Base-by-base conservation (phyloP, 2,329 filamentous ascomycete genomes). In the Aspergillus ochraceoroseus region DNA sequence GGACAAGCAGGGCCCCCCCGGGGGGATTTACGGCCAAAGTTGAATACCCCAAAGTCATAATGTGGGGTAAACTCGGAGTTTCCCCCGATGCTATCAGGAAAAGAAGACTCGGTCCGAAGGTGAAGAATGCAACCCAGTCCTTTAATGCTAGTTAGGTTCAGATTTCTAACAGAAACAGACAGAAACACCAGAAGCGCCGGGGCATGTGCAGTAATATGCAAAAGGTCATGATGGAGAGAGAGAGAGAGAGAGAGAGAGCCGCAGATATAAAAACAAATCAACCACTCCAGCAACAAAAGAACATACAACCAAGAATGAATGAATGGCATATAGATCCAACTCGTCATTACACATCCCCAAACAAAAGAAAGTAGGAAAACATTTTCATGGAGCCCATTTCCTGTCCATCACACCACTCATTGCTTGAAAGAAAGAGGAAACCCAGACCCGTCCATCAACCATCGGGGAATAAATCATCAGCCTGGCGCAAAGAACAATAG, bases 161-260 rank as follows among this genome's bases (percentile, higher is more conserved):
- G 18, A 35, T 35, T 25, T 38, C 31, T 17, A 32, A 23, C 7
- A 25, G 31, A 45, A 49, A 48, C 50, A 53, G 28, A 23, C 7
- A 25, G 31, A 45, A 49, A 48, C 50, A 53, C 53, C 51, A 36
- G 37, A 49, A 49, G 45, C 53, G 53, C 53, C 53, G 41, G 47
- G 45, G 43, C 48, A 53, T 52, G 51, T 54, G 50, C 39, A 43
- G 43, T 5, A 32, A 46, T 47, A 56, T 56, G 52, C 49, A 49
- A 49, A 44, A 44, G 32, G 37, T 46, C 51, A 48, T 52, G 38
- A 44, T 44, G 32, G 43, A 35, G 36, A 44, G 32, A 20, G 33
- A 28, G 14, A 46, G 19, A 41, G 33, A 32, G 43, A 35, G 36
- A 44, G 32, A 20, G 33, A 28, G 14, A 46, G 19, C 37, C 34